These are phyloP conservation scores for Odonthalia washingtoniensis DNA, from an alignment of 31 red algal species.

Conservation along the genomic window DNA sequence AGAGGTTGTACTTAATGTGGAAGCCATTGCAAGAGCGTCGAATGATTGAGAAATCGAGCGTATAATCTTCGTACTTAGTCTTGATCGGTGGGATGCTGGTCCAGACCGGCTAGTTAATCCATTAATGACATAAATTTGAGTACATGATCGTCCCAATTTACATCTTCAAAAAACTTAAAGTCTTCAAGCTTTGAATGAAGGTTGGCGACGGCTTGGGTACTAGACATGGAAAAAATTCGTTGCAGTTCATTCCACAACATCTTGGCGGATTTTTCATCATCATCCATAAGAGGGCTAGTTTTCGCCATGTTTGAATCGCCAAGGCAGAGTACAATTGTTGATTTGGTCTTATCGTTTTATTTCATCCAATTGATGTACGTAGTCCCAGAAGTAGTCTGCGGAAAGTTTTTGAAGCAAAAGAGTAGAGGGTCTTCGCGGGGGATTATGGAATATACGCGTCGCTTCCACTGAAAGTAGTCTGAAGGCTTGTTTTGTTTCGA, in stretches of 20 bases:
- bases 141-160: no score
- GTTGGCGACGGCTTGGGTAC: no score
- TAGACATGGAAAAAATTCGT: no score
- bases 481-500: no score
- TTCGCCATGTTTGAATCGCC: not conserved
- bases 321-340: not conserved
- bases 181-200: no score
- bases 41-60: not conserved
- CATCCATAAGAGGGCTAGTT: not conserved
- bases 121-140: not conserved
- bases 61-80: not conserved
- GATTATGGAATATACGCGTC: not conserved
- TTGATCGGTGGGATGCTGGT: not conserved
- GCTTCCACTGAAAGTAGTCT: not conserved
- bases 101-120: not conserved
- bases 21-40: not conserved
- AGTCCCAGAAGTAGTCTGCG: not conserved
- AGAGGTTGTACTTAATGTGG: no score
- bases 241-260: not conserved
- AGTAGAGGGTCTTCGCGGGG: not conserved
- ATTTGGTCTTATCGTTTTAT: not conserved
- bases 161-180: no score
- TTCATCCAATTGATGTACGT: not conserved
- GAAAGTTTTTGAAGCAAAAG: not conserved
- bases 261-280: not conserved